Evolutionary conservation across 2,329 filamentous ascomycete species (phyloP).

Genomic region (Bipolaris oryzae): DNA sequence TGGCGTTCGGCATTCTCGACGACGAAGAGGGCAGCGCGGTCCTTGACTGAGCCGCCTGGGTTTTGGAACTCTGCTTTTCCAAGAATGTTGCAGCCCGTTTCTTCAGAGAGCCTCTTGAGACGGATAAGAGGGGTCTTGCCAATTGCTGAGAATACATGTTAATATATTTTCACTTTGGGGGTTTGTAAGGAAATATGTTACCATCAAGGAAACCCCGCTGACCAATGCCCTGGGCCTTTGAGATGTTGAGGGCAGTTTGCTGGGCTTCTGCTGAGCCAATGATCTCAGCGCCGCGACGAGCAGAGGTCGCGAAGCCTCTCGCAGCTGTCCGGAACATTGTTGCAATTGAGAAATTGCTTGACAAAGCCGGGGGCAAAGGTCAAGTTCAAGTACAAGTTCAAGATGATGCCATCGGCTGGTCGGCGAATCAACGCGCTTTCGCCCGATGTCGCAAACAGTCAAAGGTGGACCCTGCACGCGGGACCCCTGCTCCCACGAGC

Average conservation of each 20-base stretch:
- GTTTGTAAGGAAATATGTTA: constrained; percentile 49
- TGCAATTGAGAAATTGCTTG: constrained; percentile 8
- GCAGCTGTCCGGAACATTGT: constrained; percentile 73
- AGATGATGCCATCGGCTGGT: constrained; percentile 23
- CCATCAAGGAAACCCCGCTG: constrained; percentile 79
- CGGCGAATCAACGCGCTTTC: constrained; percentile 25
- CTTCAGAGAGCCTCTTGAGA: constrained; percentile 82
- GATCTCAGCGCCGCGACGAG: constrained; percentile 59
- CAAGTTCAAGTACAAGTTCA: background rate
- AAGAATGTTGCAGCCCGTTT: constrained; percentile 91
- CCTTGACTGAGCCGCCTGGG: constrained; percentile 94
- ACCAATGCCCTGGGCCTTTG: constrained; percentile 78
- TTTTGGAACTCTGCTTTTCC: constrained; percentile 99
- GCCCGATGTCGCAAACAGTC: constrained; percentile 33
- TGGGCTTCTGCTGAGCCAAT: constrained; percentile 57
- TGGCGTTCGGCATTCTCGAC: constrained; percentile 91
- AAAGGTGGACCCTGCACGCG: background rate
- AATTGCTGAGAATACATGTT: constrained; percentile 68
- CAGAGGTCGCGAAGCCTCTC: constrained; percentile 70
- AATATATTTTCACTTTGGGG: constrained; percentile 4
- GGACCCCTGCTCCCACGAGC: constrained; percentile 15
- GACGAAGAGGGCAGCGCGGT: constrained; percentile 92
- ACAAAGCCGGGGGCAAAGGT: constrained; percentile 5
- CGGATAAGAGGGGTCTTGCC: constrained; percentile 96
- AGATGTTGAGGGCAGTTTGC: constrained; percentile 72